Evolutionary conservation across 2,329 filamentous ascomycete species (phyloP).

Genomic region (Xylaria sp.): DNA sequence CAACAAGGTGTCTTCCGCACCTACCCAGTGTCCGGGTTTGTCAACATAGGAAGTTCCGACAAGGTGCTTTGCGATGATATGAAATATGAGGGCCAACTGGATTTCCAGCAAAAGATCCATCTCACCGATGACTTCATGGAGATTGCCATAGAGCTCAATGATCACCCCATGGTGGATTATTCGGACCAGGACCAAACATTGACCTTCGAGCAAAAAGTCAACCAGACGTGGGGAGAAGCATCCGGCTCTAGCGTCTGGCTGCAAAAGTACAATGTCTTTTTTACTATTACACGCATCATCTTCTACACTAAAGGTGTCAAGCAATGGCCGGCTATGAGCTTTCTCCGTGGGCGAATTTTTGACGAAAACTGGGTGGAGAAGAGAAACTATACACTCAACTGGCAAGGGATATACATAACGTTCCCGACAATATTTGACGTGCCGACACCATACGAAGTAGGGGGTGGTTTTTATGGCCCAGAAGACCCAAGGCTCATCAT

Average conservation of each 20-base stretch:
- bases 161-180: neutral
- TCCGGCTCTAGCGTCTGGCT: neutral
- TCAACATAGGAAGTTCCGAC: neutral
- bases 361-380: neutral
- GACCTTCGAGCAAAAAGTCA: neutral
- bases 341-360: neutral
- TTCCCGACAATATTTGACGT: neutral
- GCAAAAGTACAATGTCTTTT: neutral
- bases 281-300: neutral
- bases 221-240: neutral
- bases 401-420: neutral
- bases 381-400: neutral
- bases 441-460: neutral
- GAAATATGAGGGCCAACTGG: neutral
- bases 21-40: neutral
- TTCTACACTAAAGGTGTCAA: neutral
- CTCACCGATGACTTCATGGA: neutral
- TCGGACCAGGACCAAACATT: neutral
- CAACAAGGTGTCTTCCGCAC: neutral
- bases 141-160: neutral
- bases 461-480: neutral
- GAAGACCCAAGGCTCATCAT: neutral
- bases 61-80: neutral
- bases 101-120: neutral
- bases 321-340: neutral